Conservation (phyloP, 139 green algal species). For the Spirogloea muscicola region DNA sequence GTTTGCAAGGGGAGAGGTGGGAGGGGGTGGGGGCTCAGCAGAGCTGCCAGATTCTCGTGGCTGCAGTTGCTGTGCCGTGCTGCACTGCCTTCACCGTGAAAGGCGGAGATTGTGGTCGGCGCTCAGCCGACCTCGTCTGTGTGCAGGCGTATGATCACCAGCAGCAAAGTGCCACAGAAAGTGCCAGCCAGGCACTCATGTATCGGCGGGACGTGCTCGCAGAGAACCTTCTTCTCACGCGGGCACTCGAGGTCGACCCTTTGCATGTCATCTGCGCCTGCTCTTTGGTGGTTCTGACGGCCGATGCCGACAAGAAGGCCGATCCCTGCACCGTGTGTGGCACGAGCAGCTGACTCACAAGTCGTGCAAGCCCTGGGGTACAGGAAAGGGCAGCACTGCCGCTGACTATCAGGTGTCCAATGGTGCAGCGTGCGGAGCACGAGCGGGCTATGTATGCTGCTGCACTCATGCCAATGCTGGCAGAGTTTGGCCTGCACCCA, state of each 20-base stretch:
- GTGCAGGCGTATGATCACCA: constrained; percentile 26
- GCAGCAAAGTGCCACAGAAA: constrained; percentile 11
- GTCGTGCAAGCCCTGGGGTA: background rate
- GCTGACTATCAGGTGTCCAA: background rate
- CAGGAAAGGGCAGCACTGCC: background rate
- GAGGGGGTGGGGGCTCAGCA: too few species aligned
- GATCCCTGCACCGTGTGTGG: background rate
- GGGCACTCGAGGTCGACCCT: constrained; percentile 10
- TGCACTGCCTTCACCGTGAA: too few species aligned
- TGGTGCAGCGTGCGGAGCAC: background rate
- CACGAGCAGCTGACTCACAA: background rate
- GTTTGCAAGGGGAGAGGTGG: too few species aligned
- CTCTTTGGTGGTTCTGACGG: background rate
- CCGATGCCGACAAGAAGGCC: background rate
- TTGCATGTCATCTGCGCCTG: background rate
- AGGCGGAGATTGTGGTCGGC: too few species aligned
- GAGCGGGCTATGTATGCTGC: background rate
- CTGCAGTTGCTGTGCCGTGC: too few species aligned
- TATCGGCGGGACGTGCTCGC: constrained; percentile 19
- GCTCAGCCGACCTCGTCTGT: background rate
- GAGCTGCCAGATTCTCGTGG: too few species aligned
- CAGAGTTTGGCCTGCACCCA: background rate
- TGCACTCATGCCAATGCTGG: background rate
- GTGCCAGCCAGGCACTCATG: background rate
- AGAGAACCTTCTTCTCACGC: constrained; percentile 12